Percentiles rank a stretch among this genome's conserved stretches.
Conservation (phyloP, 1,284 basidiomycete genomes). For the Papiliotrema nemorosa region DNA sequence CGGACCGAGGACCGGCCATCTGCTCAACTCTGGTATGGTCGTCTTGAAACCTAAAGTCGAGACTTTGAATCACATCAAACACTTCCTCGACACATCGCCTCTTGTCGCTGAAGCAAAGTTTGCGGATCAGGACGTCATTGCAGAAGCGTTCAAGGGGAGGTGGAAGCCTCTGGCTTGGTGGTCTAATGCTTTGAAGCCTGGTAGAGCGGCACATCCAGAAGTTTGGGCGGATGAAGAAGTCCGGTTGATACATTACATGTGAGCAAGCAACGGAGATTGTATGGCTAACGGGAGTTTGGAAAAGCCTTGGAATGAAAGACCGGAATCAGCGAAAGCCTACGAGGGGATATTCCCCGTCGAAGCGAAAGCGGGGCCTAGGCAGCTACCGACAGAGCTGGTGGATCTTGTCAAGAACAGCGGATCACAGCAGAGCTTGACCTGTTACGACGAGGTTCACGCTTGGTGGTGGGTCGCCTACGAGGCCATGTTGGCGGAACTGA, state of each 20-base stretch:
- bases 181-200: conserved; percentile 53
- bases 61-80: conserved; percentile 57
- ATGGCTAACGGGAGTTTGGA: conserved; percentile 33
- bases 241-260: conserved; percentile 49
- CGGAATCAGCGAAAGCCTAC: conserved; percentile 6
- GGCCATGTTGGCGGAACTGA: conserved; percentile 37
- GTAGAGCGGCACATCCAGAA: conserved; percentile 44
- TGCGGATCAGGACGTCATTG: conserved; percentile 88
- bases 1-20: conserved; percentile 67
- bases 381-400: background rate
- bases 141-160: conserved; percentile 67
- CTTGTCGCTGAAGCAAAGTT: conserved; percentile 70
- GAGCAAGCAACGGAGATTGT: conserved; percentile 11
- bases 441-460: conserved; percentile 39
- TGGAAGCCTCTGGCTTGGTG: conserved; percentile 52
- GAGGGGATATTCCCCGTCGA: background rate
- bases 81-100: conserved; percentile 66
- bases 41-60: conserved; percentile 65
- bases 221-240: conserved; percentile 51
- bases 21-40: conserved; percentile 85
- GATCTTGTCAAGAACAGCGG: conserved; percentile 23
- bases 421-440: conserved; percentile 28
- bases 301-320: conserved; percentile 45
- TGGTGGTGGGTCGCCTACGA: conserved; percentile 51
- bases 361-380: background rate